Conservation (phyloP, 2,329 filamentous ascomycete species). For the Dactylellina drechsleri region DNA sequence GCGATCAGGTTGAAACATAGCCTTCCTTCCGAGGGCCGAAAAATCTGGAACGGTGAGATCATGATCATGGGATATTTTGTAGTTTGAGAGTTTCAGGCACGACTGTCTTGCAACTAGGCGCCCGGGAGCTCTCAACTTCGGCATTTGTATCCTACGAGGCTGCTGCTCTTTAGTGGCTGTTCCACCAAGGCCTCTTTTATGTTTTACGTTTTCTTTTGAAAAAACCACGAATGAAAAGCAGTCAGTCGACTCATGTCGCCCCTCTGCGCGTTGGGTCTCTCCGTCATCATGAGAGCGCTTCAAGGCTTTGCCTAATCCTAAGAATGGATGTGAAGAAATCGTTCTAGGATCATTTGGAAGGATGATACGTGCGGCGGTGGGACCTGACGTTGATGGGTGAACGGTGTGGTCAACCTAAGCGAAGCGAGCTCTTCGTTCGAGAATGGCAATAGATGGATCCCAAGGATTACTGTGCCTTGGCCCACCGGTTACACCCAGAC, state of each 20-base stretch:
- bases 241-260: neutral
- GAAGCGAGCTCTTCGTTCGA: conserved; percentile 49
- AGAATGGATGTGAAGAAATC: conserved; percentile 13
- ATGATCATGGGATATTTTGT: conserved; percentile 11
- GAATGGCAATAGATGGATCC: conserved; percentile 7
- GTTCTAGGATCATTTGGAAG: conserved; percentile 19
- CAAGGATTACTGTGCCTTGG: conserved; percentile 17
- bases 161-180: conserved; percentile 3
- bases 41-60: conserved; percentile 2
- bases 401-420: conserved; percentile 7
- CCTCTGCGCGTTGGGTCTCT: conserved; percentile 16
- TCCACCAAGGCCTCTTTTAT: conserved; percentile 5
- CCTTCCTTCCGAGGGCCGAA: conserved; percentile 38
- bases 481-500: conserved; percentile 24
- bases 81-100: neutral
- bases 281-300: conserved; percentile 8
- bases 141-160: neutral
- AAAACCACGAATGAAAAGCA: conserved; percentile 26
- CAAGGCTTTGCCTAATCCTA: conserved; percentile 38
- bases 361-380: conserved; percentile 3
- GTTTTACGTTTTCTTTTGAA: conserved; percentile 12
- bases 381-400: neutral
- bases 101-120: neutral
- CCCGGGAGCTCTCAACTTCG: neutral
- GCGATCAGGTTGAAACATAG: neutral